Percentiles rank a stretch among this genome's conserved stretches.
Conservation (phyloP, 1,284 basidiomycete genomes). For the Polyporus tsugae region DNA sequence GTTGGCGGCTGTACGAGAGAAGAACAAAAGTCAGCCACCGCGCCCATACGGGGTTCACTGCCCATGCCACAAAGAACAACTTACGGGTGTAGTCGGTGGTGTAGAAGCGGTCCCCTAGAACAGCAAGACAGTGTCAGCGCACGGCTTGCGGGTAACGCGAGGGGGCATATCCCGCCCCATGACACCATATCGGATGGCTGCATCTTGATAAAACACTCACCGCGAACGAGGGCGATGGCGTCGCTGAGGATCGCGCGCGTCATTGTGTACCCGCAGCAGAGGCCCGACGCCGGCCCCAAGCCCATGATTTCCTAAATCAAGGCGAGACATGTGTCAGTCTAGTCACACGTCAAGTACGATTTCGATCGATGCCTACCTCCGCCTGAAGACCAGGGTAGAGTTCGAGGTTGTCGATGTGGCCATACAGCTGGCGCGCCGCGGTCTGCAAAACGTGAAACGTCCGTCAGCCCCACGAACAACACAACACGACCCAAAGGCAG, state of each 20-base stretch:
- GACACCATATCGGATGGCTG: not conserved
- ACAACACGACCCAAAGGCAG: not conserved
- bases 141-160: not conserved
- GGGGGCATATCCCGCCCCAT: not conserved
- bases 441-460: slow-evolving; percentile 45
- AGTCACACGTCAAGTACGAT: not conserved
- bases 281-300: slow-evolving; percentile 74
- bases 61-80: slow-evolving; percentile 15
- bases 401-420: slow-evolving; percentile 80
- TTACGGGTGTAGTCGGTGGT: slow-evolving; percentile 77
- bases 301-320: slow-evolving; percentile 75
- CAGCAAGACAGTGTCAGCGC: slow-evolving; percentile 25
- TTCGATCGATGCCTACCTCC: slow-evolving; percentile 25
- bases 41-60: not conserved
- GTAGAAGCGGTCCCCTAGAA: slow-evolving; percentile 74
- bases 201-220: slow-evolving; percentile 13
- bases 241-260: slow-evolving; percentile 86
- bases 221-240: slow-evolving; percentile 75
- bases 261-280: slow-evolving; percentile 90
- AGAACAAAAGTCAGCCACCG: slow-evolving; percentile 7
- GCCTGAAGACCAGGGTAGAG: slow-evolving; percentile 80
- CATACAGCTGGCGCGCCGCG: slow-evolving; percentile 75
- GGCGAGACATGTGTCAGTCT: not conserved
- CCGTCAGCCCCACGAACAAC: not conserved
- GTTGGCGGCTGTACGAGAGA: slow-evolving; percentile 59